Base-by-base conservation (phyloP, 1,284 basidiomycete species). In the Porogramme epimiltina region DNA sequence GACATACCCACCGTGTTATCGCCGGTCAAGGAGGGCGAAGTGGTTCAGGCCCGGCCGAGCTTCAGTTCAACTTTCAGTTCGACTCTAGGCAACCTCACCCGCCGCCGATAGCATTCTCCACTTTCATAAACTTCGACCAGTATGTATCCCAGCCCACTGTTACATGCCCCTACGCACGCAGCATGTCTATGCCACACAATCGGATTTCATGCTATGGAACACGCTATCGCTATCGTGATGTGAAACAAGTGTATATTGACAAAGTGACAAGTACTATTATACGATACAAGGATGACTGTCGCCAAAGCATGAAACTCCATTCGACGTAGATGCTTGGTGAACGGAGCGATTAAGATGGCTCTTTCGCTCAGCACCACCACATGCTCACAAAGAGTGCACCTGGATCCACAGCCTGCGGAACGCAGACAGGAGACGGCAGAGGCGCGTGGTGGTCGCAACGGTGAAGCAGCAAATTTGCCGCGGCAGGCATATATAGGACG, bases 221-320 rank as follows among this genome's bases (percentile, higher is more conserved):
- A n/a, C n/a, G n/a, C n/a, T n/a, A n/a, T n/a, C n/a, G n/a, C n/a
- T n/a, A n/a, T n/a, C n/a, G n/a, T n/a, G n/a, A n/a, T n/a, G n/a
- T n/a, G n/a, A n/a, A n/a, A n/a, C n/a, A n/a, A n/a, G n/a, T n/a
- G n/a, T n/a, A n/a, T n/a, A n/a, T n/a, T n/a, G n/a, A n/a, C n/a
- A n/a, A n/a, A n/a, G n/a, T n/a, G n/a, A n/a, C n/a, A n/a, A n/a
- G n/a, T n/a, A n/a, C n/a, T n/a, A n/a, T n/a, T n/a, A n/a, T n/a
- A n/a, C n/a, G n/a, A 48, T 47, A 39, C 9, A 47, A 19, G 10
- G 20, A 24, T 37, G 25, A 31, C 51, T 87, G 77, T 88, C 56
- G 82, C 87, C 86, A 69, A 79, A 74, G 75, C 83, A 89, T 89
- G 87, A 89, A 89, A 89, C 87, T 86, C 86, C 78, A 80, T 73